Evolutionary conservation across 2,329 filamentous ascomycete species (phyloP).

Genomic region (Hypoxylon sp.): DNA sequence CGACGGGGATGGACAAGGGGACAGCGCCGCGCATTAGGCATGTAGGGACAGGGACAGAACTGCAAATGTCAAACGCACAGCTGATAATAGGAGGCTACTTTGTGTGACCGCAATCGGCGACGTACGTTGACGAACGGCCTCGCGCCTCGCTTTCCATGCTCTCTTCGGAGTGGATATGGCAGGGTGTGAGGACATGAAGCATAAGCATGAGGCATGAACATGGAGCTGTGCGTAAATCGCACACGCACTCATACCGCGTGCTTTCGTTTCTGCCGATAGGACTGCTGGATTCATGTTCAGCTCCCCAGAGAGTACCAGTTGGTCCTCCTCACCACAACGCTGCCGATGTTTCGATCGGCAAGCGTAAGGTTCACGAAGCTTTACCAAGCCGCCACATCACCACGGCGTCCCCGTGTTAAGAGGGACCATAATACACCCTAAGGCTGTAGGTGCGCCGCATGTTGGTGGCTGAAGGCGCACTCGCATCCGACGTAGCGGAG

Average conservation of each 20-base stretch:
- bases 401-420: conserved; percentile 17
- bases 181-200: no score
- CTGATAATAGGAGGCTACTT: conserved; percentile 20
- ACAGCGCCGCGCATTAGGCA: conserved; percentile 9
- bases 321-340: conserved; percentile 12
- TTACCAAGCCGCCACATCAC: conserved; percentile 21
- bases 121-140: conserved; percentile 20
- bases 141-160: conserved; percentile 10
- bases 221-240: conserved; percentile 32
- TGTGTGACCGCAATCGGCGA: conserved; percentile 32
- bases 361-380: conserved; percentile 8
- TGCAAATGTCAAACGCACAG: conserved; percentile 17
- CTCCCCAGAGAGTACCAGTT: conserved; percentile 20
- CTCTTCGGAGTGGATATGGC: conserved; percentile 26
- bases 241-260: conserved; percentile 23
- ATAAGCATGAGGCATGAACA: no score
- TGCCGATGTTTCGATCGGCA: conserved; percentile 25
- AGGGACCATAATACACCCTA: conserved; percentile 20
- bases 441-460: conserved; percentile 17
- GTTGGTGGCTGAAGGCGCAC: conserved; percentile 22
- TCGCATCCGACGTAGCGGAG: conserved; percentile 19
- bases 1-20: conserved; percentile 6
- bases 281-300: conserved; percentile 29
- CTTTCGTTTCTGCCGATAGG: conserved; percentile 28
- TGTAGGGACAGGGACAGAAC: not conserved